These are phyloP conservation scores for Meyerozyma carpophila DNA, from an alignment of 1,139 yeast genomes.

Conservation along the genomic window DNA sequence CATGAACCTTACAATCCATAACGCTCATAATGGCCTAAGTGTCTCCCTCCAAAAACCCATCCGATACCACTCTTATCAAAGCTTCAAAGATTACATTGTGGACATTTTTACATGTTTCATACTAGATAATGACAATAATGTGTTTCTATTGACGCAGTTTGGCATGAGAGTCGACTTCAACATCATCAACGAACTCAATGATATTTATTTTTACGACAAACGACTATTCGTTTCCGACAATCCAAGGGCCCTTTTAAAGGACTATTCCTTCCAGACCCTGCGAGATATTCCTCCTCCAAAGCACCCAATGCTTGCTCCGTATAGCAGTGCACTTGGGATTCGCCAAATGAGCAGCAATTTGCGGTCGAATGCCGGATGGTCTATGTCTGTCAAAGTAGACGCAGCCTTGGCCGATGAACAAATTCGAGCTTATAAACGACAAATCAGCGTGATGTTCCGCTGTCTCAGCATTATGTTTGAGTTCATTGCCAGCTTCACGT, in stretches of 20 bases:
- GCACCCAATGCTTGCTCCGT: neutral
- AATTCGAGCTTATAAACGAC: constrained; percentile 17
- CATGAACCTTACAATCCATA: constrained; percentile 27
- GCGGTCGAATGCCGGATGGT: constrained; percentile 24
- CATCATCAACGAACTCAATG: constrained; percentile 41
- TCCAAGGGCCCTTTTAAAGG: constrained; percentile 9
- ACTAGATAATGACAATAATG: constrained; percentile 21
- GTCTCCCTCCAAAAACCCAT: constrained; percentile 38
- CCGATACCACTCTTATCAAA: constrained; percentile 28
- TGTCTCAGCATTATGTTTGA: constrained; percentile 54
- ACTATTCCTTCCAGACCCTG: constrained; percentile 18
- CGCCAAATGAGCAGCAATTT: constrained; percentile 18
- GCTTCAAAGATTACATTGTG: constrained; percentile 14
- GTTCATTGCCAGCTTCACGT: constrained; percentile 49
- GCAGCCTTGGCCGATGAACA: constrained; percentile 15
- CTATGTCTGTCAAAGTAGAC: constrained; percentile 19
- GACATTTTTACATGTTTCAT: constrained; percentile 14
- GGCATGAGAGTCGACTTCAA: constrained; percentile 57
- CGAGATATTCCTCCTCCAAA: constrained; percentile 37
- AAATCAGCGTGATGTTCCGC: constrained; percentile 40
- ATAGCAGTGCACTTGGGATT: constrained; percentile 15
- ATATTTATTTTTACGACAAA: constrained; percentile 58
- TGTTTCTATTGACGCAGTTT: constrained; percentile 59
- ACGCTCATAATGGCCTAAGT: constrained; percentile 35
- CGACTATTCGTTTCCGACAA: constrained; percentile 31